Evolutionary conservation across 192 early-diverging fungal species (phyloP).

Genomic region (Powellomyces hirtus): DNA sequence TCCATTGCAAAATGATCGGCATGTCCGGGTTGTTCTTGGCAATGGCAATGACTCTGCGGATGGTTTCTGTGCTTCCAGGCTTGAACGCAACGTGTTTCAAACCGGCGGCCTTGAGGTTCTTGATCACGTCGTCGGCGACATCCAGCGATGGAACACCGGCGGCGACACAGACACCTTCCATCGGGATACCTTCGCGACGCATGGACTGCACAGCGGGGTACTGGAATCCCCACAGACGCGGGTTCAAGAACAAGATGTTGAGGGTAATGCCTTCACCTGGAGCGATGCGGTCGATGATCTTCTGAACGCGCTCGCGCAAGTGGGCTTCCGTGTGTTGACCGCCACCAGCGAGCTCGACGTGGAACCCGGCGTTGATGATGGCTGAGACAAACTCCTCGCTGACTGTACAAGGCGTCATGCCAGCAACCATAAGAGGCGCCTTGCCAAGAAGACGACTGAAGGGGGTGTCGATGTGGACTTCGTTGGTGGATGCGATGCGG

Average conservation of each 20-base stretch:
- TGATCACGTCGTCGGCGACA: constrained; percentile 78
- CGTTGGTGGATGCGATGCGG: constrained; percentile 59
- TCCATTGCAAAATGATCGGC: constrained; percentile 93
- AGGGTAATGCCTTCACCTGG: constrained; percentile 87
- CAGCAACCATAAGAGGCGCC: constrained; percentile 92
- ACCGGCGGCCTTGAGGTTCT: constrained; percentile 67
- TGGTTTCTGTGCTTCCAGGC: constrained; percentile 74
- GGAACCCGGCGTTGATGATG: constrained; percentile 85
- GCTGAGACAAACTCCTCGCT: constrained; percentile 78
- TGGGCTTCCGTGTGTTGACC: constrained; percentile 77
- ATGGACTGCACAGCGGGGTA: constrained; percentile 77
- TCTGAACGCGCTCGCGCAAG: constrained; percentile 66
- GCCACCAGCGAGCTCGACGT: constrained; percentile 87
- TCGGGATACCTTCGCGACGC: constrained; percentile 78
- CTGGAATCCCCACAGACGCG: constrained; percentile 89
- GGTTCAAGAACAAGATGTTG: constrained; percentile 90
- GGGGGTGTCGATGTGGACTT: constrained; percentile 80
- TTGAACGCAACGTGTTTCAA: constrained; percentile 85
- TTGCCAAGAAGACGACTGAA: constrained; percentile 83
- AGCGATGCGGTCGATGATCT: constrained; percentile 67
- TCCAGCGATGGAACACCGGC: constrained; percentile 89
- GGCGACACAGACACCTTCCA: constrained; percentile 87
- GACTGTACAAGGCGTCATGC: constrained; percentile 90
- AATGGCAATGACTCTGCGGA: constrained; percentile 80
- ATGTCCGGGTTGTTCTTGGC: constrained; percentile 77